Conservation (phyloP, 441 rosid species). For the Brassica hybrid region DNA sequence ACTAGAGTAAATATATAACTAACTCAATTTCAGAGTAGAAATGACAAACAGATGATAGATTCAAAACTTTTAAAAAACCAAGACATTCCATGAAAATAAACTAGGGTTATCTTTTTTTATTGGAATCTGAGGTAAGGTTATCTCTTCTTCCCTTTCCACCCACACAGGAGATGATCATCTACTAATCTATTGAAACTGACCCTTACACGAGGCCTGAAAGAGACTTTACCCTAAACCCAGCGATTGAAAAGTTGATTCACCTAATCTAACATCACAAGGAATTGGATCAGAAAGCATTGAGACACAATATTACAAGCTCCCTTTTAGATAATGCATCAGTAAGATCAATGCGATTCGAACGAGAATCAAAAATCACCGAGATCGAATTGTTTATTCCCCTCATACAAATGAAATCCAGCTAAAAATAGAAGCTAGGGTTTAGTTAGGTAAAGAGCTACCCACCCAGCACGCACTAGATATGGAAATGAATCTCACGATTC, state of each 20-base stretch:
- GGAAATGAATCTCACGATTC: conserved; percentile 3
- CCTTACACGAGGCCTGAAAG: conserved; percentile 1
- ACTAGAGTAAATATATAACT: neutral
- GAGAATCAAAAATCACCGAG: conserved; percentile 34
- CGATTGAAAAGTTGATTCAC: conserved; percentile 9
- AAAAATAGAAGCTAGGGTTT: conserved; percentile 22
- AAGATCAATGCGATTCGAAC: conserved; percentile 14
- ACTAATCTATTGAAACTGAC: conserved; percentile 2
- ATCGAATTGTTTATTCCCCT: conserved; percentile 10
- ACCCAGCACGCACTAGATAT: conserved; percentile 25
- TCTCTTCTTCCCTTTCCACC: neutral
- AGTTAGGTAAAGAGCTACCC: conserved; percentile 15
- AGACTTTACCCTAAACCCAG: conserved; percentile 22
- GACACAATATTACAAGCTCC: conserved; percentile 2
- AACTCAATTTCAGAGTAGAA: neutral
- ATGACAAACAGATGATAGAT: too few species aligned
- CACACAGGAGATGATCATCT: conserved; percentile 14
- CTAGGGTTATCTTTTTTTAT: neutral
- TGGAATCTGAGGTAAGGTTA: conserved; percentile 8
- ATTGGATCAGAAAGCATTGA: conserved; percentile 16
- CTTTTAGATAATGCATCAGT: conserved; percentile 2
- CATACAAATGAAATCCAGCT: conserved; percentile 12
- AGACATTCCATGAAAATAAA: neutral
- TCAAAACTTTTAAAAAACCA: too few species aligned
- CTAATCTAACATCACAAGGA: conserved; percentile 5